A percentile compares a stretch with the other conserved stretches of the same genome.
Evolutionary conservation across 2,329 filamentous ascomycete species (phyloP).

Genomic region (Ceratocystis harringtonii): DNA sequence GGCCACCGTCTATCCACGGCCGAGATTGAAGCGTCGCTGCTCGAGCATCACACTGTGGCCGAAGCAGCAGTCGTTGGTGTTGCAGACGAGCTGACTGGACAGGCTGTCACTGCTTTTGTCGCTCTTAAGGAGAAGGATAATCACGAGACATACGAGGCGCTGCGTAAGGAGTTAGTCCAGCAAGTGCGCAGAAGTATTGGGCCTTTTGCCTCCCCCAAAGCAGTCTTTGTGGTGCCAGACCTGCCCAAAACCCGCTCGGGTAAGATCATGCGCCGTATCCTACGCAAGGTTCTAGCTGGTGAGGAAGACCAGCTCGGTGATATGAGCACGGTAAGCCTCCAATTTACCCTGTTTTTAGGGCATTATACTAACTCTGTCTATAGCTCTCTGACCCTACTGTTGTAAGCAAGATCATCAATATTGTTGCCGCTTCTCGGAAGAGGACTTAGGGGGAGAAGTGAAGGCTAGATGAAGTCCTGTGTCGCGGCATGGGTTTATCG

Average conservation of each 20-base stretch:
- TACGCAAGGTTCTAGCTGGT: conserved; percentile 92
- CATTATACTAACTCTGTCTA: conserved; percentile 9
- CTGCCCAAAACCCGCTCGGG: conserved; percentile 93
- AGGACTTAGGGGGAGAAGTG: conserved; percentile 23
- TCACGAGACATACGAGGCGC: conserved; percentile 51
- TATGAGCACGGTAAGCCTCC: conserved; percentile 80
- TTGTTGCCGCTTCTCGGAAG: conserved; percentile 51
- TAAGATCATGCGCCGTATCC: conserved; percentile 96
- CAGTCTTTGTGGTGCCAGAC: conserved; percentile 78
- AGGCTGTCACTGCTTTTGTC: conserved; percentile 95
- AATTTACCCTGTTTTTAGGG: conserved; percentile 55
- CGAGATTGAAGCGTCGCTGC: conserved; percentile 91
- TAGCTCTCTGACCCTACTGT: conserved; percentile 80
- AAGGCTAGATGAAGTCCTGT: background rate
- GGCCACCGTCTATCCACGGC: conserved; percentile 93
- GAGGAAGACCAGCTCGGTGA: conserved; percentile 97
- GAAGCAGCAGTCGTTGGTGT: conserved; percentile 94
- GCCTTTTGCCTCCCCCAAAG: conserved; percentile 92
- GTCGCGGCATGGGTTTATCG: background rate
- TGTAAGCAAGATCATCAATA: conserved; percentile 76
- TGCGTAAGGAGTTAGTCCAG: conserved; percentile 84
- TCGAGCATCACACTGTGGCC: conserved; percentile 79
- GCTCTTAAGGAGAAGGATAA: conserved; percentile 81
- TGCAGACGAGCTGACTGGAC: conserved; percentile 82
- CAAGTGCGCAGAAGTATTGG: conserved; percentile 97